These are phyloP conservation scores for Solanum chacoense DNA, from an alignment of 305 asterid species.

Conservation along the genomic window DNA sequence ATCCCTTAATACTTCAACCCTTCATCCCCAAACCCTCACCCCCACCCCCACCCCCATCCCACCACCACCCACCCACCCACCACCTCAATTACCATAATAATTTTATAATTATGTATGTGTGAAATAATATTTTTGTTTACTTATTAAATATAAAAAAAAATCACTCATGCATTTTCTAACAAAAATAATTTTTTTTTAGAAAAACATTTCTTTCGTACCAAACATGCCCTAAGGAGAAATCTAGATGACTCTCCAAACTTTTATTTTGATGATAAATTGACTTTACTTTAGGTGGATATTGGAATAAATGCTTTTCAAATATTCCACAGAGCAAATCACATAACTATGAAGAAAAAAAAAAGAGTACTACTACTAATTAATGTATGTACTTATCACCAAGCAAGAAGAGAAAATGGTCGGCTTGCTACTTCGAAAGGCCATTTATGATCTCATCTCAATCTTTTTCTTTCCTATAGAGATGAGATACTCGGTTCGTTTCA, in stretches of 20 bases:
- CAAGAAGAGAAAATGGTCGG: not conserved
- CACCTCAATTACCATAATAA: not conserved
- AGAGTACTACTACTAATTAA: not conserved
- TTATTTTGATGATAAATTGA: constrained; percentile 14
- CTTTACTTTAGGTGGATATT: not conserved
- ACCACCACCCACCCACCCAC: not conserved
- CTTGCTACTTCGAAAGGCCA: not conserved
- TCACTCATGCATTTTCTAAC: not conserved
- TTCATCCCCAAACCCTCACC: not conserved
- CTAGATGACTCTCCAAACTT: not conserved
- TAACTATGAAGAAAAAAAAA: not conserved
- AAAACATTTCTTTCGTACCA: not conserved
- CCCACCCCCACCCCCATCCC: not conserved
- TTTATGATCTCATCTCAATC: not conserved
- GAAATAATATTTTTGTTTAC: not conserved
- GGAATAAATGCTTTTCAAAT: not conserved
- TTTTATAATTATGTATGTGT: not conserved
- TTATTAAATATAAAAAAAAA: not conserved
- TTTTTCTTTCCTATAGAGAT: not conserved
- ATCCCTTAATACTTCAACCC: not conserved
- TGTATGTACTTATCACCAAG: not conserved
- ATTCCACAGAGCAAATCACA: not conserved
- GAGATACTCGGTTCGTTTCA: not conserved
- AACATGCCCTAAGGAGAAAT: not conserved
- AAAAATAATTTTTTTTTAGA: too few species aligned